Conservation (phyloP, 2,329 filamentous ascomycete species). For the Venturia carpophila region DNA sequence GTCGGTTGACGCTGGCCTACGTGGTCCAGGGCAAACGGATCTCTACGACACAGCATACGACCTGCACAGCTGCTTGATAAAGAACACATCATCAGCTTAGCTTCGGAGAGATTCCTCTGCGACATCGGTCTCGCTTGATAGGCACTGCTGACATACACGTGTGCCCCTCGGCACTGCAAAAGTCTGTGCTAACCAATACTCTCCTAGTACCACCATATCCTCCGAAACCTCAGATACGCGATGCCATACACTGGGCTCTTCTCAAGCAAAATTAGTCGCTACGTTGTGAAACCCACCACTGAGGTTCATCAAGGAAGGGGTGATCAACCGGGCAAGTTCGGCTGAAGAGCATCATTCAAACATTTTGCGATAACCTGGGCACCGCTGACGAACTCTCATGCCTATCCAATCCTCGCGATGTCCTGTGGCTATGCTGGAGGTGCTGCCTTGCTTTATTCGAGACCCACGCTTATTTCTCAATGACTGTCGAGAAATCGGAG, state of each 20-base stretch:
- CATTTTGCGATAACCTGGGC: background rate
- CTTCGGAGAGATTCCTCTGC: background rate
- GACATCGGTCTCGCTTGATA: background rate
- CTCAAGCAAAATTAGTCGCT: background rate
- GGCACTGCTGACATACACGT: background rate
- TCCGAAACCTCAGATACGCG: background rate
- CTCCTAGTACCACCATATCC: background rate
- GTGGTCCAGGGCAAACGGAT: background rate
- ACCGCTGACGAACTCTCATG: background rate
- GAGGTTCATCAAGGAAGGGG: background rate
- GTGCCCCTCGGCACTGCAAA: background rate
- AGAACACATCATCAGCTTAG: background rate
- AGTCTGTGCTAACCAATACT: slow-evolving; percentile 1
- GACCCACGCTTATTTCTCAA: background rate
- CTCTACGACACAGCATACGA: background rate
- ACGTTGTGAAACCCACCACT: background rate
- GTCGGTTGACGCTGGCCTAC: background rate
- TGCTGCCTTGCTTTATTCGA: background rate
- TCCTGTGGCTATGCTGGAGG: background rate
- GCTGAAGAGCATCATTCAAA: background rate
- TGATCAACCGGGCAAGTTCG: background rate
- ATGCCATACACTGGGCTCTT: background rate
- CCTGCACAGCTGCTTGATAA: background rate
- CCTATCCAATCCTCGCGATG: background rate
- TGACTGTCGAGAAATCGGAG: background rate